Conservation (phyloP, 2,329 filamentous ascomycete species). For the Claviceps purpurea region DNA sequence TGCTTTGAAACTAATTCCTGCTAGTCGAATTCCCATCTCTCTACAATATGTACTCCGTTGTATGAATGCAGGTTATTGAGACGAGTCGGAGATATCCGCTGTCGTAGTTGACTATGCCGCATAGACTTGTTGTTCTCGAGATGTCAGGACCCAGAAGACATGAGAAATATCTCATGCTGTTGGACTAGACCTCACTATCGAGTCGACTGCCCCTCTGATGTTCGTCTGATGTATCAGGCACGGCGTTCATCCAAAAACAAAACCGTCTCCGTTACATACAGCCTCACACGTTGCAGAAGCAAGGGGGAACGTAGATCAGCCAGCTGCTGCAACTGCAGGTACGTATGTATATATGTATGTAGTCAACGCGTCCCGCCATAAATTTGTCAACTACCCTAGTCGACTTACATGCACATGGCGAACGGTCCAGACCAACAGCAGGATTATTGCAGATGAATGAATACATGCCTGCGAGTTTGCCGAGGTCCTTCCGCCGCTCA, state of each 20-base stretch:
- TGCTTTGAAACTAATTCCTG: not conserved
- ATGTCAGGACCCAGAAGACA: not conserved
- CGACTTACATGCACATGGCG: not conserved
- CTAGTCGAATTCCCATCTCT: not conserved
- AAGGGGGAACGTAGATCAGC: not conserved
- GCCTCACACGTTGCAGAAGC: too few species aligned
- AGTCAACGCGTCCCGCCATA: not conserved
- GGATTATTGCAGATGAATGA: not conserved
- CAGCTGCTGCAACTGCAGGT: not conserved
- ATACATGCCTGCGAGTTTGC: too few species aligned
- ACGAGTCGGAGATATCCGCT: not conserved
- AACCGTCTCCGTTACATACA: too few species aligned
- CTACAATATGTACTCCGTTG: not conserved
- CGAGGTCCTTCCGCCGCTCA: too few species aligned
- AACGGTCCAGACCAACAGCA: not conserved
- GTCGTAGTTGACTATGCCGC: not conserved
- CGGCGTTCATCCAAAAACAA: too few species aligned
- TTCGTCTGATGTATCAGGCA: too few species aligned
- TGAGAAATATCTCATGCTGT: not conserved
- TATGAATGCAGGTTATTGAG: too few species aligned
- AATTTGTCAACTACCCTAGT: not conserved
- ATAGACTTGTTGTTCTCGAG: not conserved
- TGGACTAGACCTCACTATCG: not conserved
- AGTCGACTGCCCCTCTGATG: not conserved
- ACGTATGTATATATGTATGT: not conserved